Conservation (phyloP, 2,329 filamentous ascomycete species). For the Ophiobolus disseminans region DNA sequence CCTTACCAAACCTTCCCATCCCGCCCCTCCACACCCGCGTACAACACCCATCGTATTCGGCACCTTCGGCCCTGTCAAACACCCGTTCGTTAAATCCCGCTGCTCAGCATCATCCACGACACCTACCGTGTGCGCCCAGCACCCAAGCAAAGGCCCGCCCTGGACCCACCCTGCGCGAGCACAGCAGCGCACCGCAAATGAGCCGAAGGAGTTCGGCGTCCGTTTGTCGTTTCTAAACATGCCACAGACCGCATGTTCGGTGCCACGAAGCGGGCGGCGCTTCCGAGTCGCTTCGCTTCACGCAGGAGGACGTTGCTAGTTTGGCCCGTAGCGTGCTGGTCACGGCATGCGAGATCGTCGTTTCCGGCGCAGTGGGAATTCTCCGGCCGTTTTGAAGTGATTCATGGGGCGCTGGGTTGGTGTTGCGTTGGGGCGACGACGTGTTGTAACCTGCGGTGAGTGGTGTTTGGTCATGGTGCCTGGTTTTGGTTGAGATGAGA, state of each 20-base stretch:
- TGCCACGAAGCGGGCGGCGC: slow-evolving; percentile 7
- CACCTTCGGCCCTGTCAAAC: slow-evolving; percentile 16
- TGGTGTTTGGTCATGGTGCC: not conserved
- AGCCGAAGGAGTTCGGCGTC: slow-evolving; percentile 2
- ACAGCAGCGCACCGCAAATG: not conserved
- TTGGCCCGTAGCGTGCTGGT: not conserved
- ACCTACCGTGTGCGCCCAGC: slow-evolving; percentile 9
- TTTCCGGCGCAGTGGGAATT: slow-evolving; percentile 29
- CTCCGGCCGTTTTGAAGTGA: slow-evolving; percentile 28
- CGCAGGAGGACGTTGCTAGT: not conserved
- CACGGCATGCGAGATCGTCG: not conserved
- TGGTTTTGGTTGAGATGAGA: too few relatives aligned
- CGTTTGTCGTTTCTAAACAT: too few relatives aligned
- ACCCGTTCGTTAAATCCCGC: not conserved
- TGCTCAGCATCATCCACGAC: not conserved
- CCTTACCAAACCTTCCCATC: too few relatives aligned
- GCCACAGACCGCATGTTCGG: slow-evolving; percentile 33
- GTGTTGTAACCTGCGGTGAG: not conserved
- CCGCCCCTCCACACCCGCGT: too few relatives aligned
- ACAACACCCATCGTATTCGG: slow-evolving; percentile 9
- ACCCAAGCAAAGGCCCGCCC: not conserved
- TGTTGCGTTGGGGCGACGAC: slow-evolving; percentile 3
- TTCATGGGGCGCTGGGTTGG: not conserved
- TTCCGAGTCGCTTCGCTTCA: slow-evolving; percentile 13
- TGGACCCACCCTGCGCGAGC: not conserved